Percentiles rank a stretch among this genome's conserved stretches.
Evolutionary conservation across 2,329 filamentous ascomycete species (phyloP).

Genomic region (Claviceps purpurea): DNA sequence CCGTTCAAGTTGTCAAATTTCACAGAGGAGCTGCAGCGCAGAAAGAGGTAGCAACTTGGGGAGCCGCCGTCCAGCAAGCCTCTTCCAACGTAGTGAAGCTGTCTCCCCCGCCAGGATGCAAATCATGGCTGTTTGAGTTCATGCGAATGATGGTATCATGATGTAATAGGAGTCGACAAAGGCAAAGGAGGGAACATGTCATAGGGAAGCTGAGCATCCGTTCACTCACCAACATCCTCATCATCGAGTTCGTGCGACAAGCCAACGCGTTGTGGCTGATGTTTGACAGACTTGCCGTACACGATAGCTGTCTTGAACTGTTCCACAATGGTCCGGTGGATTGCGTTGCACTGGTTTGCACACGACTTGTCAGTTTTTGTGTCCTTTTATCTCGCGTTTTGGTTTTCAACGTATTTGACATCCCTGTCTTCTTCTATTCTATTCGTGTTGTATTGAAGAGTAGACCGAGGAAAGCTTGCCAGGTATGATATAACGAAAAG

Average conservation of each 20-base stretch:
- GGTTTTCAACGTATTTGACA: not conserved
- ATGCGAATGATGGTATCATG: not conserved
- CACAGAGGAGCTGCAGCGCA: not conserved
- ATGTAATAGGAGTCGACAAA: not conserved
- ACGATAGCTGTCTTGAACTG: slow-evolving; percentile 93
- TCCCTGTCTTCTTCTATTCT: not conserved
- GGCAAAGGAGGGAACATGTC: not conserved
- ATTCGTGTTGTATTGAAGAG: not conserved
- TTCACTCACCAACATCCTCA: slow-evolving; percentile 79
- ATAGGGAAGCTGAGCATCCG: not conserved
- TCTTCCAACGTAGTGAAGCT: too few relatives aligned
- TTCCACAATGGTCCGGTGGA: slow-evolving; percentile 91
- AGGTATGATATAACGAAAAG: too few relatives aligned
- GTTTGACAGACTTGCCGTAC: slow-evolving; percentile 95
- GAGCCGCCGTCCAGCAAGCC: too few relatives aligned
- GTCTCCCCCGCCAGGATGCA: too few relatives aligned
- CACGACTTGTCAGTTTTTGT: slow-evolving; percentile 8
- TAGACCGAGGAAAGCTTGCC: not conserved
- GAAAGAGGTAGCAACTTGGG: not conserved
- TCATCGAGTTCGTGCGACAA: slow-evolving; percentile 83
- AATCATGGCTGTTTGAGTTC: not conserved
- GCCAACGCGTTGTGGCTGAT: slow-evolving; percentile 93
- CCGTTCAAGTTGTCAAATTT: not conserved
- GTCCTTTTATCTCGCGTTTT: not conserved
- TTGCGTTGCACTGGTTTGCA: slow-evolving; percentile 71